phyloP scores from a whole-genome alignment of 1,284 basidiomycete genomes.

The Xerocomus amazonicus region DNA sequence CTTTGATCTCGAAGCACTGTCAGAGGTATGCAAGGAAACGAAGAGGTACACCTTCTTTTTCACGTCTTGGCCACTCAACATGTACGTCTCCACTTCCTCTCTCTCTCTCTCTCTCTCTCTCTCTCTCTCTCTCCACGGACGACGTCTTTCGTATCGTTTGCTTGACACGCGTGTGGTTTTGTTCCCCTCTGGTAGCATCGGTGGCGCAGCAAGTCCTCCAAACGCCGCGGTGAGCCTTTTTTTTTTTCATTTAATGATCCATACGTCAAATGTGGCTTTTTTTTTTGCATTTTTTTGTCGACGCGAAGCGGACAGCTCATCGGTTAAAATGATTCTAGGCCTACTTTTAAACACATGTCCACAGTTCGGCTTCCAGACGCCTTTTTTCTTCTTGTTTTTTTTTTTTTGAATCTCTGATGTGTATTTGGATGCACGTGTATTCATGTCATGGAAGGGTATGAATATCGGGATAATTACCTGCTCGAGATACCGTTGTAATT shows the following conservation, averaged over 20 bases:
- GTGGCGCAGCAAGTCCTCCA: constrained; percentile 63
- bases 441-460: neutral
- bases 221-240: constrained; percentile 57
- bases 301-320: constrained; percentile 1
- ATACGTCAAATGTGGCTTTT: neutral
- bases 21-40: constrained; percentile 52
- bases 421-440: neutral
- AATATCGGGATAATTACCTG: constrained; percentile 13
- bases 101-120: no score
- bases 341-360: constrained; percentile 26
- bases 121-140: no score
- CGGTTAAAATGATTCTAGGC: constrained; percentile 11
- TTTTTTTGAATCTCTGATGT: no score
- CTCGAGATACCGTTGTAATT: constrained; percentile 21
- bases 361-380: neutral
- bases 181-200: constrained; percentile 41
- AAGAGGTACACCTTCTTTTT: constrained; percentile 70
- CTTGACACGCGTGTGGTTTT: no score
- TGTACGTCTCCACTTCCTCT: constrained; percentile 39
- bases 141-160: neutral
- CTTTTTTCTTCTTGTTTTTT: neutral
- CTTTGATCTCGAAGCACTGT: constrained; percentile 64
- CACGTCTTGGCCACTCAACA: constrained; percentile 68
- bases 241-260: no score
- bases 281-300: no score